phyloP scores from a whole-genome alignment of 1,284 basidiomycete species.

The Somion occarium region DNA sequence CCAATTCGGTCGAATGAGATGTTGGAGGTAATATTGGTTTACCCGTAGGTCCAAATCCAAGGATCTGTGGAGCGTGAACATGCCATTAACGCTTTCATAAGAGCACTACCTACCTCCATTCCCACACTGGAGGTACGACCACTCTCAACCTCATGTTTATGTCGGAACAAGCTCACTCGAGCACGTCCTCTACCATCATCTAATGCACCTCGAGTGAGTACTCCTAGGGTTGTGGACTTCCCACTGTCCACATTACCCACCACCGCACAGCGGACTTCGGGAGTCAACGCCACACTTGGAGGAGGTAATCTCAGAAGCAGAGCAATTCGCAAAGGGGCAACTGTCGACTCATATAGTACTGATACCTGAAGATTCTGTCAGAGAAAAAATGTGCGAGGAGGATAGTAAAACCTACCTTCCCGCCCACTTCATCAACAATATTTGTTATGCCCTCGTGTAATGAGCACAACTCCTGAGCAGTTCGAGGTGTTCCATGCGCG shows the following conservation, averaged over 20 bases:
- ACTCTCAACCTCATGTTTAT: slow-evolving; percentile 97
- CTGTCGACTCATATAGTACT: slow-evolving; percentile 44
- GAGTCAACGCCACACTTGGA: slow-evolving; percentile 62
- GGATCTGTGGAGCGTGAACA: slow-evolving; percentile 48
- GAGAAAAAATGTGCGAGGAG: background rate
- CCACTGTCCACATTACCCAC: slow-evolving; percentile 95
- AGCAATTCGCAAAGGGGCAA: slow-evolving; percentile 47
- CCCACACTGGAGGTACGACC: slow-evolving; percentile 94
- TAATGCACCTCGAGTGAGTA: slow-evolving; percentile 75
- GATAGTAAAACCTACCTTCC: slow-evolving; percentile 45
- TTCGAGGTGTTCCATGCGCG: slow-evolving; percentile 50
- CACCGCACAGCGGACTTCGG: slow-evolving; percentile 92
- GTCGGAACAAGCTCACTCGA: slow-evolving; percentile 88
- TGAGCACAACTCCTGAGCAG: slow-evolving; percentile 46
- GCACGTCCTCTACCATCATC: slow-evolving; percentile 96
- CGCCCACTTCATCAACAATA: slow-evolving; percentile 67
- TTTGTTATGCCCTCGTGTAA: slow-evolving; percentile 40
- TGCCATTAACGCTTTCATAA: background rate
- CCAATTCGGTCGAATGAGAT: slow-evolving; percentile 49
- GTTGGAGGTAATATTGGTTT: slow-evolving; percentile 71
- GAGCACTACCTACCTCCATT: slow-evolving; percentile 68
- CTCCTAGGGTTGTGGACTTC: slow-evolving; percentile 91
- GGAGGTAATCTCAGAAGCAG: slow-evolving; percentile 70
- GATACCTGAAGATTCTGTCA: slow-evolving; percentile 38
- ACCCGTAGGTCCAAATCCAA: slow-evolving; percentile 77